Conservation (phyloP, 495 filamentous ascomycete genomes). For the Pseudomonodictys pantanalensis region DNA sequence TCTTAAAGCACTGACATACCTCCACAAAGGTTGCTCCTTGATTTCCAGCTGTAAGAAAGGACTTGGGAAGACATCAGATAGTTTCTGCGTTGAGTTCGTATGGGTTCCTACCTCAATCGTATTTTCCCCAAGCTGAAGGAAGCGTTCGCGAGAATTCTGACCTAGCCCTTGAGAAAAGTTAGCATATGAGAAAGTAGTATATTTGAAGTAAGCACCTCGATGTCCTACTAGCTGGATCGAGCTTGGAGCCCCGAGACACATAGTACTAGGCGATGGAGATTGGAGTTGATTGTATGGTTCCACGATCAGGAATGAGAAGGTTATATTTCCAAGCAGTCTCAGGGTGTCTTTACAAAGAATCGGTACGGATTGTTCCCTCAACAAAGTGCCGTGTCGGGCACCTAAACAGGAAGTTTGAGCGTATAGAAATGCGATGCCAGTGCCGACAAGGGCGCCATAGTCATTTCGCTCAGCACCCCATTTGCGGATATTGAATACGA, state of each 20-base stretch:
- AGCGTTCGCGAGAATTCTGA: not conserved
- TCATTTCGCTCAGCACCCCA: not conserved
- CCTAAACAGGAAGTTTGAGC: constrained; percentile 2
- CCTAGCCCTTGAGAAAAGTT: not conserved
- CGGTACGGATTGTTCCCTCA: constrained; percentile 7
- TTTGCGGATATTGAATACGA: constrained; percentile 1
- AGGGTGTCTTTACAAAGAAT: constrained; percentile 4
- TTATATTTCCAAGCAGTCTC: constrained; percentile 4
- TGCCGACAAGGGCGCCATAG: constrained; percentile 3
- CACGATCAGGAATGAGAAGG: constrained; percentile 13
- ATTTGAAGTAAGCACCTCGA: not conserved
- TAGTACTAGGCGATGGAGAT: not conserved
- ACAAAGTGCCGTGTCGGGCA: not conserved
- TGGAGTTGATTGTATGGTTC: not conserved
- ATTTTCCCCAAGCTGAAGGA: constrained; percentile 45
- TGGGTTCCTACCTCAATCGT: constrained; percentile 34
- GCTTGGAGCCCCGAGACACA: not conserved
- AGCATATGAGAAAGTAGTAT: not conserved
- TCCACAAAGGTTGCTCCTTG: constrained; percentile 45
- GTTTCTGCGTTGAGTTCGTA: constrained; percentile 3
- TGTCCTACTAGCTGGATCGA: not conserved
- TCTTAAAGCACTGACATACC: constrained; percentile 27
- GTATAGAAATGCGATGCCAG: constrained; percentile 4
- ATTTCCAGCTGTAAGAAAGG: constrained; percentile 38
- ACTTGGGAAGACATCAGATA: constrained; percentile 24